Base-by-base conservation (phyloP, 352 stramenopile species). In the Phytophthora vignae region DNA sequence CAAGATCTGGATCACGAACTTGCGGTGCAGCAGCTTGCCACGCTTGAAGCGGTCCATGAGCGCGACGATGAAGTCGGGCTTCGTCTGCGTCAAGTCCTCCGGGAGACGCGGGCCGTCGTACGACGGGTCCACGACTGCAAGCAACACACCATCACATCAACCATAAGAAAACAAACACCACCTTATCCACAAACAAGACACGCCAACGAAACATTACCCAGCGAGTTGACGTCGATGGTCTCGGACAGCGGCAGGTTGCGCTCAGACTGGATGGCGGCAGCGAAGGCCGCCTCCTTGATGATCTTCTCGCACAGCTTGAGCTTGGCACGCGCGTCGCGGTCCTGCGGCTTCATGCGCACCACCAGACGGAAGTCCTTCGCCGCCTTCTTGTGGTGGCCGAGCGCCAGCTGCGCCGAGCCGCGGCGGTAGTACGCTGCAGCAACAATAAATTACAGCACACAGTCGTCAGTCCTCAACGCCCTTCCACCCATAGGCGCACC, bases 361-460 rank as follows among this genome's bases (percentile, higher is more conserved):
- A 99, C 97, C n/a, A 94, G 87, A 54, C 91, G 89, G 79, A 99
- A 99, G 70, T 99, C 98, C 76, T 99, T 99, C 9, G 98, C 67
- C 9, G 98, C 97, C 40, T 98, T 94, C 82, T 99, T 99, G 79
- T 98, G 96, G 71, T 99, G 91, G 10, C 95, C 95, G 22, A 99
- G 89, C 25, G 98, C 98, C 70, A 99, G 96, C 52, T 99, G 88
- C 27, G 98, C 98, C 55, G 95, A 98, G 15, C 95, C 98, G 69
- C 97, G 86, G 11, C 98, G 93, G 79, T 99, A 99, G 80, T 99
- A 99, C n/a, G 88, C 92, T 81, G 55, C 29, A 61, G 19, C 33
- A n/a, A 14, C 33, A 12, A 40, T 40, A 40, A 11, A 40, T 40
- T 40, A 5, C 12, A 40, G 12, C 27, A 40, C 31, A 38, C 9